phyloP scores from a whole-genome alignment of 2,329 filamentous ascomycete genomes.

The Stagonosporopsis cucurbitacearum region DNA sequence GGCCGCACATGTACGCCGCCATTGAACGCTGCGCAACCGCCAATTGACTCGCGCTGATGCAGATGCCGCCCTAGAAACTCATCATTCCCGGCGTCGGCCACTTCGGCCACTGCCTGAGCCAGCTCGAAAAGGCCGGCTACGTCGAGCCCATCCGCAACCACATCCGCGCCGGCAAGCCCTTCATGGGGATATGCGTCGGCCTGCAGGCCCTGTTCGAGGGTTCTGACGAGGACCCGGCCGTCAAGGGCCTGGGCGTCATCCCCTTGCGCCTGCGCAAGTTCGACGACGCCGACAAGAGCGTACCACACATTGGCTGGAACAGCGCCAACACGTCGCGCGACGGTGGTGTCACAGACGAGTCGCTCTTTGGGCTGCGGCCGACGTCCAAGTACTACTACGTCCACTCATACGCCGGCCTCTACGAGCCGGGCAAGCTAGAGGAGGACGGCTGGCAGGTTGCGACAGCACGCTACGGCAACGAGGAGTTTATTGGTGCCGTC shows the following conservation, averaged over 20 bases:
- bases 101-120: conserved; percentile 92
- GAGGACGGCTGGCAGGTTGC: conserved; percentile 89
- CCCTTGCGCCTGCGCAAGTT: conserved; percentile 76
- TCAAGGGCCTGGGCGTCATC: conserved; percentile 78
- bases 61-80: conserved; percentile 68
- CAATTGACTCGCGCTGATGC: conserved; percentile 47
- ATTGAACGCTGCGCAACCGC: conserved; percentile 8
- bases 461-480: conserved; percentile 82
- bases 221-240: conserved; percentile 76
- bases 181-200: conserved; percentile 97
- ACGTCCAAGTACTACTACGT: conserved; percentile 98
- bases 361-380: conserved; percentile 79
- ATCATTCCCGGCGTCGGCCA: conserved; percentile 97
- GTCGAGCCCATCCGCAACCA: conserved; percentile 81
- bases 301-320: conserved; percentile 99
- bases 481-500: conserved; percentile 91
- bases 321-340: conserved; percentile 70
- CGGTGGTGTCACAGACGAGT: conserved; percentile 53
- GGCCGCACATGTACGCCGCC: conserved; percentile 73
- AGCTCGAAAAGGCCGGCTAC: conserved; percentile 82
- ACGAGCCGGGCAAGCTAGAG: conserved; percentile 75
- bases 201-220: conserved; percentile 88
- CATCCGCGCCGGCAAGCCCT: conserved; percentile 90
- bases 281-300: conserved; percentile 77
- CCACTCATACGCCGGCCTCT: conserved; percentile 88